These are phyloP conservation scores for Ophiosphaerella herpotricha DNA, from an alignment of 2,329 filamentous ascomycete genomes.

Conservation along the genomic window DNA sequence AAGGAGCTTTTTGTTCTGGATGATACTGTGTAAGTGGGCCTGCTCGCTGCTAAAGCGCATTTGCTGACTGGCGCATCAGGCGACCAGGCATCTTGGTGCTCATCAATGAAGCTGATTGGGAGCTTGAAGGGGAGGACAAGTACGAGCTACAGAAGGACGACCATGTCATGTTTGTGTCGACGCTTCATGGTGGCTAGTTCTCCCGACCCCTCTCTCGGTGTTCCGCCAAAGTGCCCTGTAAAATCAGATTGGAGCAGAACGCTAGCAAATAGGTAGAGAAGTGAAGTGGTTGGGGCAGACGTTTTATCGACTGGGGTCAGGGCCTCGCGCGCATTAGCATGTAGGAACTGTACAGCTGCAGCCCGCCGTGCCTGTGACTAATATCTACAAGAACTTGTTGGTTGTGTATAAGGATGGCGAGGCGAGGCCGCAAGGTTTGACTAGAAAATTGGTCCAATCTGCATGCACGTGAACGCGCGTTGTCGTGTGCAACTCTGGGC, in stretches of 20 bases:
- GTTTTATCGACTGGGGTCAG: constrained; percentile 6
- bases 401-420: background rate
- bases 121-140: constrained; percentile 89
- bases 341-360: constrained; percentile 1
- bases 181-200: constrained; percentile 81
- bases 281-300: background rate
- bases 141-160: constrained; percentile 84
- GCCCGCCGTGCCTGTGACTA: constrained; percentile 1
- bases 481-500: background rate
- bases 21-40: constrained; percentile 73
- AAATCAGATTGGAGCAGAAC: no score
- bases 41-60: background rate
- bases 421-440: background rate
- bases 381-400: background rate
- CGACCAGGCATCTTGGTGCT: constrained; percentile 94
- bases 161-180: constrained; percentile 94
- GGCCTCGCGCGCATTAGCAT: background rate
- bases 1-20: constrained; percentile 91
- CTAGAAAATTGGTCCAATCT: background rate
- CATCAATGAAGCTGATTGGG: constrained; percentile 98
- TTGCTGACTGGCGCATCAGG: constrained; percentile 55
- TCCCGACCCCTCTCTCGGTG: background rate
- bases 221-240: no score
- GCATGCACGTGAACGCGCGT: no score
- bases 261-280: no score